A percentile compares a stretch with the other conserved stretches of the same genome.
Evolutionary conservation across 768 basidiomycete genomes (phyloP).

Genomic region (Collybiopsis luxurians): DNA sequence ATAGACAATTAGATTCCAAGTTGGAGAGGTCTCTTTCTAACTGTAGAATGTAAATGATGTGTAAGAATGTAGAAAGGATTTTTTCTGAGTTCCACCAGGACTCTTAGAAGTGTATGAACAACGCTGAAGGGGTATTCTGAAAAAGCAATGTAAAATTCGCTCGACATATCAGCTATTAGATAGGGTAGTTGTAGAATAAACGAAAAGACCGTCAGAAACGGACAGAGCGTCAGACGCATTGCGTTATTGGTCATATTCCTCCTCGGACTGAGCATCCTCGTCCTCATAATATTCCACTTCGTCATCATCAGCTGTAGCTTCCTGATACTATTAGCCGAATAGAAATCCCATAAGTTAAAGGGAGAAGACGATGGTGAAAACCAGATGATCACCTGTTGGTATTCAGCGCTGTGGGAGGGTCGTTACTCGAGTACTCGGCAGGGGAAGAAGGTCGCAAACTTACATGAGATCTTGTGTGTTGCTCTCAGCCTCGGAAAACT

Average conservation of each 20-base stretch:
- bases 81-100: no score
- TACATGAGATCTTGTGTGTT: conserved; percentile 80
- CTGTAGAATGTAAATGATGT: no score
- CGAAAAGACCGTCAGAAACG: not conserved
- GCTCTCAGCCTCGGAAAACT: conserved; percentile 87
- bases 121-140: no score
- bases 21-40: no score
- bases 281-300: conserved; percentile 26
- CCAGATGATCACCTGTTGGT: conserved; percentile 64
- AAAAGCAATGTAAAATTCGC: no score
- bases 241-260: conserved; percentile 12
- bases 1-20: no score
- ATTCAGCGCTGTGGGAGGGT: conserved; percentile 64
- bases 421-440: conserved; percentile 3
- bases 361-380: not conserved
- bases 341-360: not conserved
- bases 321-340: conserved; percentile 49
- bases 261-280: conserved; percentile 11
- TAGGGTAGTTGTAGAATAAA: not conserved
- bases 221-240: not conserved
- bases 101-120: no score
- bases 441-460: conserved; percentile 24
- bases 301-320: conserved; percentile 46
- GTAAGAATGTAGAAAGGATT: no score
- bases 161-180: no score